These are phyloP conservation scores for Trifolium repens DNA, from an alignment of 306 rosid species.

Conservation along the genomic window DNA sequence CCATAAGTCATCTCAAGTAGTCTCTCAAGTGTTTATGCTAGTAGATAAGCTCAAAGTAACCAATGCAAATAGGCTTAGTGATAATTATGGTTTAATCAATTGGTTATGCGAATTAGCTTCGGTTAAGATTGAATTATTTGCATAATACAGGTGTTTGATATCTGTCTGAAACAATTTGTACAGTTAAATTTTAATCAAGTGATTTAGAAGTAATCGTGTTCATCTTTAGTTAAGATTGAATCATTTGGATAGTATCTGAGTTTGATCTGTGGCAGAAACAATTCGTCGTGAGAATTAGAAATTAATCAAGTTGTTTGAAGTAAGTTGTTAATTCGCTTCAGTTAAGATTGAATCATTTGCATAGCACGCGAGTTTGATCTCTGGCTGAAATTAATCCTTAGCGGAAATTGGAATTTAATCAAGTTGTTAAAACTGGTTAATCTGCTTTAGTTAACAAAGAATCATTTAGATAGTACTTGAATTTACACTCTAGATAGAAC, in stretches of 20 bases:
- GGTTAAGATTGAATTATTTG: neutral
- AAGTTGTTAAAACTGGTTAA: neutral
- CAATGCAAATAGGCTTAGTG: neutral
- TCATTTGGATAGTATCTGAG: neutral
- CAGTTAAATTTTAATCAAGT: neutral
- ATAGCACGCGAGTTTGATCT: neutral
- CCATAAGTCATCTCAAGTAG: neutral
- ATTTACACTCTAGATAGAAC: neutral
- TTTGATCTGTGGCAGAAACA: neutral
- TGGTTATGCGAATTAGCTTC: neutral
- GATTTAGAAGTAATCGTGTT: neutral
- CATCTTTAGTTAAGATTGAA: neutral
- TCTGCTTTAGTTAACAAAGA: neutral
- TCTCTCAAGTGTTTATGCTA: neutral
- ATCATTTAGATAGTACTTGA: neutral
- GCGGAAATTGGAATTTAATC: neutral
- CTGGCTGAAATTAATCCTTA: neutral
- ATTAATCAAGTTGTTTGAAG: neutral
- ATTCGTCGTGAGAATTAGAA: neutral
- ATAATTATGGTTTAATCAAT: neutral
- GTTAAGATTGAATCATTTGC: neutral
- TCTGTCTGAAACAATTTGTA: neutral
- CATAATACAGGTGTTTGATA: neutral
- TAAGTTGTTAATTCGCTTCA: neutral
- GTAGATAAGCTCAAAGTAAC: neutral